Conservation (phyloP, 202 grass and related monocot genomes). For the Zizania palustris region DNA sequence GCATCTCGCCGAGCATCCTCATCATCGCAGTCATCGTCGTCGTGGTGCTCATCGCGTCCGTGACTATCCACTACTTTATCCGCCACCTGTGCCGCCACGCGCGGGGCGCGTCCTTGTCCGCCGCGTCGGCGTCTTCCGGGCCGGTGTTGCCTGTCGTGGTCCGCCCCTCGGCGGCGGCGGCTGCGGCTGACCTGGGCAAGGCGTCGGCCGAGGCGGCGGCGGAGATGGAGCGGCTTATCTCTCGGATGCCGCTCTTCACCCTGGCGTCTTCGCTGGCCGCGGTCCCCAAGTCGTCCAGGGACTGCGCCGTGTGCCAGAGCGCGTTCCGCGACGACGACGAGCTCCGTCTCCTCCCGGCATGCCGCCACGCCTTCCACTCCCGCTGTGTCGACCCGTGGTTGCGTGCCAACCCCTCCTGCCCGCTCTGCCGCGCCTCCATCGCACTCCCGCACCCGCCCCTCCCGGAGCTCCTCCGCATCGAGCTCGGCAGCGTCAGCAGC, state of each 20-base stretch:
- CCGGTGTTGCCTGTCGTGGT: not conserved
- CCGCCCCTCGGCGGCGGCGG: slow-evolving; percentile 13
- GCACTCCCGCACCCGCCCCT: slow-evolving; percentile 58
- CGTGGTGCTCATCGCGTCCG: slow-evolving; percentile 59
- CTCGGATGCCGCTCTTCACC: slow-evolving; percentile 70
- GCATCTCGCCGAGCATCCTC: slow-evolving; percentile 59
- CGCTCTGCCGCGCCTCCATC: slow-evolving; percentile 86
- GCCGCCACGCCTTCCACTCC: slow-evolving; percentile 86
- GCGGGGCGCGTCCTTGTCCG: not conserved
- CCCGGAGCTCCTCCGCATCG: slow-evolving; percentile 54
- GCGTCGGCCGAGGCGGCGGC: slow-evolving; percentile 25
- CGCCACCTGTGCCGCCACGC: slow-evolving; percentile 55
- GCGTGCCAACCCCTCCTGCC: slow-evolving; percentile 65
- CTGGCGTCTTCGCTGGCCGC: slow-evolving; percentile 59
- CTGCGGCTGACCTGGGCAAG: slow-evolving; percentile 27
- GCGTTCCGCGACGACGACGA: slow-evolving; percentile 60
- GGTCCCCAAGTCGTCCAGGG: slow-evolving; percentile 55
- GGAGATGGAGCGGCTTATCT: slow-evolving; percentile 62
- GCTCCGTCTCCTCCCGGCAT: slow-evolving; percentile 80
- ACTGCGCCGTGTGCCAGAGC: slow-evolving; percentile 90
- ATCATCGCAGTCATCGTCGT: slow-evolving; percentile 70
- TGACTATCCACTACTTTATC: slow-evolving; percentile 63
- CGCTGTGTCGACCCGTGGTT: slow-evolving; percentile 84
- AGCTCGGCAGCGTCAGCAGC: slow-evolving; percentile 76
- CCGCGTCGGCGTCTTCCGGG: not conserved